Base-by-base conservation (phyloP, 2,329 filamentous ascomycete genomes). In the Ophiostoma populinum region DNA sequence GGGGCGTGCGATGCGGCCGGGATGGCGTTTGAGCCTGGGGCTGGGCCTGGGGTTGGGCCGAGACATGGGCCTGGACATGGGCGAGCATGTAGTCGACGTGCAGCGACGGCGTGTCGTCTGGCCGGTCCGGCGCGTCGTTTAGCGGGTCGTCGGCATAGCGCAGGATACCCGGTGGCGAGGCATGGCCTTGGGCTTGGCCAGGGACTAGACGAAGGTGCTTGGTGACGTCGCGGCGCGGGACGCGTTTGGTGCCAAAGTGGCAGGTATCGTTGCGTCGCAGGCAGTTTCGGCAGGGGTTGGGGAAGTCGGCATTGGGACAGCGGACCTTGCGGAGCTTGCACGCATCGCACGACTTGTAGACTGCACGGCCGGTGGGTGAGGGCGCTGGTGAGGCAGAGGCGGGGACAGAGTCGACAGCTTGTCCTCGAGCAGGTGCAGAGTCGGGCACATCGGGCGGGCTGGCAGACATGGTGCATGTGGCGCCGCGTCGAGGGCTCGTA, bases 261-360 rank as follows among this genome's bases (percentile, higher is more conserved):
- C 41, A 43, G 8, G 32, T 25, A 17, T 38, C 35, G 17, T 40
- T 40, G 22, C 40, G 42, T n/a, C 39, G 37, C 42, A 41, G 19
- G 20, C 40, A 43, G 25, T 44, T 40, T 16, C 26, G 32, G 13
- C 39, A 39, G 2, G 43, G 37, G 2, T 22, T 25, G 4, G 39
- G 39, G 10, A 39, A 41, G 25, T 35, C 13, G 12, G 24, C 47
- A 57, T 55, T 50, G 15, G 49, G 48, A 41, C 55, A 59, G 34
- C 55, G 53, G 15, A 58, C 55, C 42, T 59, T 59, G 26, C 56
- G 52, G n/a, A 44, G 38, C 42, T 57, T 56, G 45, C 56, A 59
- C 26, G 48, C 45, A 42, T 58, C 54, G 44, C 56, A 59, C 6
- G 53, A 50, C 40, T 48, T 54, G 37, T 46, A 46, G n/a, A 32